Conservation (phyloP, 768 basidiomycete species). For the Lactifluus volemus region DNA sequence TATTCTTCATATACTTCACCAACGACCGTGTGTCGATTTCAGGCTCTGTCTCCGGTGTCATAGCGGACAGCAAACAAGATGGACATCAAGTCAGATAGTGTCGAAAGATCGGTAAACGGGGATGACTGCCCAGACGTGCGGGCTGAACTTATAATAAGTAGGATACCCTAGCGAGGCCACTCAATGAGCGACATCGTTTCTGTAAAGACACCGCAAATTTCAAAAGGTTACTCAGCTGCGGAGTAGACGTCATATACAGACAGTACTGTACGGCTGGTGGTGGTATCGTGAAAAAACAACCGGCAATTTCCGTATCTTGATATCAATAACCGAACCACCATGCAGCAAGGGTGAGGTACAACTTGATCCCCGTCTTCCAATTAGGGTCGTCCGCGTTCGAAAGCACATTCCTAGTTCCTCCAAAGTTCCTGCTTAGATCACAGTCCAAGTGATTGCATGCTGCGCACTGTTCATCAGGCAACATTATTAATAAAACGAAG, state of each 20-base stretch:
- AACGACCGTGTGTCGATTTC: neutral
- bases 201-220: too few relatives aligned
- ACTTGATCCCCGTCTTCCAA: too few relatives aligned
- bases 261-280: too few relatives aligned
- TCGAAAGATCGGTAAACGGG: neutral
- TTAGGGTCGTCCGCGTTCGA: too few relatives aligned
- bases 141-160: neutral
- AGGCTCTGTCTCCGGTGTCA: neutral
- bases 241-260: neutral
- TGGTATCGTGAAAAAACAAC: too few relatives aligned
- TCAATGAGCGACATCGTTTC: neutral
- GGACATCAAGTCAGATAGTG: neutral
- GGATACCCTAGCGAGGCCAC: neutral
- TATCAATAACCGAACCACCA: too few relatives aligned
- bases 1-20: slow-evolving; percentile 1
- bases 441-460: too few relatives aligned
- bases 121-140: neutral
- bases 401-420: too few relatives aligned
- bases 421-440: too few relatives aligned
- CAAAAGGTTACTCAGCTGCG: neutral
- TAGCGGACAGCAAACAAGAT: neutral
- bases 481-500: too few relatives aligned
- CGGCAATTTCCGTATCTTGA: neutral
- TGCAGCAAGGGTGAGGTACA: neutral
- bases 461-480: too few relatives aligned